Conservation (phyloP, 805 yeast species). For the Candida berthetii region DNA sequence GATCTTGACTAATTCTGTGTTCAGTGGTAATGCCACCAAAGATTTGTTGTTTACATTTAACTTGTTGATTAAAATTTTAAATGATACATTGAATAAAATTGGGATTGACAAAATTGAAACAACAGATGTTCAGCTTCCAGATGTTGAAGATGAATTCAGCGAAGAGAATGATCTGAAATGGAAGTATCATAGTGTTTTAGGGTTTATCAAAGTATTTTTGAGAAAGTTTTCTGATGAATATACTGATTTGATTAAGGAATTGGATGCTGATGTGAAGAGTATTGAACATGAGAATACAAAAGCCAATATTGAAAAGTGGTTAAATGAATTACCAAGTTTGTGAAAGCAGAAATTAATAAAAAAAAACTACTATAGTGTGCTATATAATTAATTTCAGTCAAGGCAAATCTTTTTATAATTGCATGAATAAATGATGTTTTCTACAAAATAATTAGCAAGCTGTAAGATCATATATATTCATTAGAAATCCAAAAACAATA, state of each 20-base stretch:
- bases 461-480: no score
- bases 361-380: not conserved
- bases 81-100: slow-evolving; percentile 14
- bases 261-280: slow-evolving; percentile 27
- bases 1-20: slow-evolving; percentile 22
- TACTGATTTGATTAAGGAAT: slow-evolving; percentile 21
- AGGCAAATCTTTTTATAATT: no score
- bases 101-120: slow-evolving; percentile 2
- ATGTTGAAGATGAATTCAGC: slow-evolving; percentile 20
- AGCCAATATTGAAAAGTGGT: slow-evolving; percentile 23
- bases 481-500: no score
- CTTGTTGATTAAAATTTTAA: slow-evolving; percentile 16
- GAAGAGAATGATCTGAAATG: slow-evolving; percentile 30
- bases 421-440: not conserved
- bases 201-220: slow-evolving; percentile 30
- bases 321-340: slow-evolving; percentile 23
- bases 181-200: slow-evolving; percentile 33
- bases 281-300: slow-evolving; percentile 26
- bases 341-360: slow-evolving; percentile 1
- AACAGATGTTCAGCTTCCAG: slow-evolving; percentile 20
- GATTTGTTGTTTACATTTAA: slow-evolving; percentile 24
- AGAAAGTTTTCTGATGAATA: slow-evolving; percentile 42
- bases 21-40: slow-evolving; percentile 12
- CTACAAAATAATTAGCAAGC: no score
- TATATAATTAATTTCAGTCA: no score